Evolutionary conservation across 2,329 filamentous ascomycete species (phyloP).

Genomic region (Pseudogymnoascus sp.): DNA sequence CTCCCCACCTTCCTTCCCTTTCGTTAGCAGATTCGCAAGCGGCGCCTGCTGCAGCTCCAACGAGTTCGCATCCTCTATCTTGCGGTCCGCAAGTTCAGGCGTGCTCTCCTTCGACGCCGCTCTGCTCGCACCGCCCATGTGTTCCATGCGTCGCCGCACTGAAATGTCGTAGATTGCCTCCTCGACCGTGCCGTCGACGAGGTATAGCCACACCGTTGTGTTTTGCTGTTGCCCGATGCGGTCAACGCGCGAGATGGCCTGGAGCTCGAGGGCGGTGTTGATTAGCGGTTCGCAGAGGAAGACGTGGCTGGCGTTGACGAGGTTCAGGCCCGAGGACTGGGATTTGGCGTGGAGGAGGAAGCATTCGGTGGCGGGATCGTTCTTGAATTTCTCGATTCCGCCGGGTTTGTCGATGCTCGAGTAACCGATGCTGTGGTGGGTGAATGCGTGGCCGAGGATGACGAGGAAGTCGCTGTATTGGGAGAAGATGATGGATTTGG

Average conservation of each 20-base stretch:
- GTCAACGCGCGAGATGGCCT: constrained; percentile 91
- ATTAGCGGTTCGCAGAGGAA: constrained; percentile 91
- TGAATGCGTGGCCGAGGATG: constrained; percentile 63
- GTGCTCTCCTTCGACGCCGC: constrained; percentile 34
- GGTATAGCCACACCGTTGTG: constrained; percentile 92
- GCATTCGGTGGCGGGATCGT: constrained; percentile 65
- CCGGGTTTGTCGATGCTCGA: constrained; percentile 59
- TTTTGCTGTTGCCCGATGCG: constrained; percentile 82
- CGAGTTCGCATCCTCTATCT: constrained; percentile 76
- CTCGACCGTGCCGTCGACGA: constrained; percentile 85
- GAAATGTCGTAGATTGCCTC: constrained; percentile 86
- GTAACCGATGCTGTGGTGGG: constrained; percentile 62
- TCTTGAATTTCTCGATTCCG: constrained; percentile 69
- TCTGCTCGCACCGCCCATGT: constrained; percentile 47
- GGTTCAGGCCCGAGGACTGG: constrained; percentile 79
- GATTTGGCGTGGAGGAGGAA: constrained; percentile 85
- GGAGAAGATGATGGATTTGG: constrained; percentile 90
- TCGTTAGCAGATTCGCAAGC: constrained; percentile 61
- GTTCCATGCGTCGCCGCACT: constrained; percentile 66
- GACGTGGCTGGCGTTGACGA: constrained; percentile 88
- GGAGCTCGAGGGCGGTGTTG: constrained; percentile 87
- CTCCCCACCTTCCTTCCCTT: constrained; percentile 66
- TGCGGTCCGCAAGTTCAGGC: constrained; percentile 41
- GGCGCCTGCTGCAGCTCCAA: constrained; percentile 69
- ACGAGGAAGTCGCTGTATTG: constrained; percentile 78